A percentile compares a stretch with the other conserved stretches of the same genome.
Evolutionary conservation across 805 yeast species (phyloP).

Genomic region (Candida vartiovaarae): DNA sequence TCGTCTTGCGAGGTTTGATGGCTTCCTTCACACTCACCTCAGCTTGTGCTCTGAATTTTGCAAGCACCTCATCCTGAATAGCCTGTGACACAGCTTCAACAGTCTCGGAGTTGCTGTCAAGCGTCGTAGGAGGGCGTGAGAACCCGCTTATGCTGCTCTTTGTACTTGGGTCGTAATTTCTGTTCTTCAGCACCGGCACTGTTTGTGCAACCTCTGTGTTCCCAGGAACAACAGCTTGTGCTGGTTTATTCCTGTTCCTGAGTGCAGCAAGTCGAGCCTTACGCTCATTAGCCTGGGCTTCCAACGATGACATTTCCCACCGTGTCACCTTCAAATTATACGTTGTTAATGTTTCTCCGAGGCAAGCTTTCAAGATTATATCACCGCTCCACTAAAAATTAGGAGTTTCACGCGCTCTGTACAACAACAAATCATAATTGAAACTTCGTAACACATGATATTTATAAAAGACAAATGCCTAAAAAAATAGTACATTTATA

Average conservation of each 20-base stretch:
- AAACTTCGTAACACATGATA: background rate
- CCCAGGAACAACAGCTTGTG: background rate
- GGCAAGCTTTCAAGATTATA: no score
- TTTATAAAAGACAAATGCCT: conserved; percentile 12
- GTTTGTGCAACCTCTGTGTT: background rate
- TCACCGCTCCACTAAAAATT: no score
- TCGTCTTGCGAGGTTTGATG: conserved; percentile 15
- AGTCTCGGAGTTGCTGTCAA: conserved; percentile 26
- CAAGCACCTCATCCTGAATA: conserved; percentile 23
- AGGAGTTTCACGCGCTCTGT: background rate
- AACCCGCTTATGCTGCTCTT: conserved; percentile 12
- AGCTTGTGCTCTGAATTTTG: conserved; percentile 15
- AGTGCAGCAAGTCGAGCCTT: conserved; percentile 24
- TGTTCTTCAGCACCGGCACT: conserved; percentile 4
- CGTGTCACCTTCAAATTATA: no score
- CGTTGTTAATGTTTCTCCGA: no score
- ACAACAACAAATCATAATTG: background rate
- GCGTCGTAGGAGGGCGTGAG: conserved; percentile 18
- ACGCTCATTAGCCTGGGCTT: conserved; percentile 25
- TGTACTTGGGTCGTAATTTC: conserved; percentile 20
- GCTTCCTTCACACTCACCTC: conserved; percentile 1
- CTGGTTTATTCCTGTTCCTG: conserved; percentile 14
- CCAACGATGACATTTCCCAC: conserved; percentile 12
- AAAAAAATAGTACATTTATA: background rate
- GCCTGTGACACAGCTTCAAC: conserved; percentile 30